These are phyloP conservation scores for Aspergillus pseudoviridinutans DNA, from an alignment of 2,329 filamentous ascomycete genomes.

Conservation along the genomic window DNA sequence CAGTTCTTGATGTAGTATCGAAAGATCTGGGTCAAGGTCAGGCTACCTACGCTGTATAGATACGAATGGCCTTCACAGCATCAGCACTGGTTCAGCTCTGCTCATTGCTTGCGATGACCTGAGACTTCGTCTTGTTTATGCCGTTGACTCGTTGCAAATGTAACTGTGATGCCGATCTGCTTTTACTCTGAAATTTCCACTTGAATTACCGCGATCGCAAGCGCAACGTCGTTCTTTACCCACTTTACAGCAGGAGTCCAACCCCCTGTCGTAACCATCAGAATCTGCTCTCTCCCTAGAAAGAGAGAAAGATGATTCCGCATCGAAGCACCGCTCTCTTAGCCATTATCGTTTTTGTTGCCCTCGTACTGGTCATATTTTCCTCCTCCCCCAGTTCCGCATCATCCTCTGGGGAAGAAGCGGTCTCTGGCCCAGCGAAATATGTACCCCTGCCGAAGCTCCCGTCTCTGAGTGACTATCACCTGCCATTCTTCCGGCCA, in stretches of 20 bases:
- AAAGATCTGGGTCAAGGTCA: background rate
- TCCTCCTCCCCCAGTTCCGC: conserved; percentile 36
- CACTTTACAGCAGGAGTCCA: background rate
- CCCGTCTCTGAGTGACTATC: conserved; percentile 51
- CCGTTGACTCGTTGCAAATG: background rate
- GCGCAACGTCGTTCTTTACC: background rate
- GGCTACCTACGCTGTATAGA: background rate
- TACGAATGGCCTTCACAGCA: background rate
- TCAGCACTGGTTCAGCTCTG: background rate
- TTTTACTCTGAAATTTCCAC: background rate
- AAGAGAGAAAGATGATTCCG: conserved; percentile 33
- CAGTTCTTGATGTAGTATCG: background rate
- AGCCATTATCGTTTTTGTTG: conserved; percentile 41
- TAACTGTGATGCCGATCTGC: background rate
- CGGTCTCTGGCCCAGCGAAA: conserved; percentile 24
- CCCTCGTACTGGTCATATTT: conserved; percentile 42
- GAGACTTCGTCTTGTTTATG: background rate
- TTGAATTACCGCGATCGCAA: background rate
- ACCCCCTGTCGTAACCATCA: background rate
- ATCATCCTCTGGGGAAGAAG: conserved; percentile 17
- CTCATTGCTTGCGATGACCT: background rate
- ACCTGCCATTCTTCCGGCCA: conserved; percentile 63
- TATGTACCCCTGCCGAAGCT: conserved; percentile 36
- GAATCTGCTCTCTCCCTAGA: background rate
- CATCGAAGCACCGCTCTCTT: conserved; percentile 40